phyloP scores from a whole-genome alignment of 352 stramenopile genomes.

The Halophytophthora batemanensis region DNA sequence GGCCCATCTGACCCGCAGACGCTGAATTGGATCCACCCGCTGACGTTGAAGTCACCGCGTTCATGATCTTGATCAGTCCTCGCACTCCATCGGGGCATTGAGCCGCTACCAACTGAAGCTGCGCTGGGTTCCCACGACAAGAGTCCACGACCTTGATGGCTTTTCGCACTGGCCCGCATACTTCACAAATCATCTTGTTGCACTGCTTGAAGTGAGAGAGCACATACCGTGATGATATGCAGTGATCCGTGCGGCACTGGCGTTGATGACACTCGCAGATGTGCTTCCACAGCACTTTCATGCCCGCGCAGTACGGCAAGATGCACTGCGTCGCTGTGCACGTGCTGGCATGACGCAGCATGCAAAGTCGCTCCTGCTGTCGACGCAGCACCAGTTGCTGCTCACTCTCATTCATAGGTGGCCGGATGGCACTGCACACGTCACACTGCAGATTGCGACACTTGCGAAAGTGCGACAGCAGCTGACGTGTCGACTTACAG shows the following conservation, averaged over 20 bases:
- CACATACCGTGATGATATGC: slow-evolving; percentile 86
- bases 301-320: slow-evolving; percentile 80
- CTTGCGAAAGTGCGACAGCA: slow-evolving; percentile 87
- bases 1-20: slow-evolving; percentile 23
- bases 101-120: slow-evolving; percentile 66
- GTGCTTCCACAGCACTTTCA: slow-evolving; percentile 90
- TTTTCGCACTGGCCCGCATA: slow-evolving; percentile 83
- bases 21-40: slow-evolving; percentile 1
- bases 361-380: slow-evolving; percentile 84
- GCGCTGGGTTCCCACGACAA: slow-evolving; percentile 64
- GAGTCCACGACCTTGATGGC: slow-evolving; percentile 88
- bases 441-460: slow-evolving; percentile 86
- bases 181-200: slow-evolving; percentile 90
- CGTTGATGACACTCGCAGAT: slow-evolving; percentile 89
- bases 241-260: slow-evolving; percentile 85
- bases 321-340: slow-evolving; percentile 65
- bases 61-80: slow-evolving; percentile 88
- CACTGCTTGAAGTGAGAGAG: slow-evolving; percentile 90
- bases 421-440: slow-evolving; percentile 83
- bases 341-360: slow-evolving; percentile 85
- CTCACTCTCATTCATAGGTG: slow-evolving; percentile 86
- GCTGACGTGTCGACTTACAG: slow-evolving; percentile 83
- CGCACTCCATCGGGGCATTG: slow-evolving; percentile 76
- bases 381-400: slow-evolving; percentile 80
- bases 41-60: slow-evolving; percentile 46